Conservation (phyloP, 331 rosid genomes). For the Prunus yedoensis region DNA sequence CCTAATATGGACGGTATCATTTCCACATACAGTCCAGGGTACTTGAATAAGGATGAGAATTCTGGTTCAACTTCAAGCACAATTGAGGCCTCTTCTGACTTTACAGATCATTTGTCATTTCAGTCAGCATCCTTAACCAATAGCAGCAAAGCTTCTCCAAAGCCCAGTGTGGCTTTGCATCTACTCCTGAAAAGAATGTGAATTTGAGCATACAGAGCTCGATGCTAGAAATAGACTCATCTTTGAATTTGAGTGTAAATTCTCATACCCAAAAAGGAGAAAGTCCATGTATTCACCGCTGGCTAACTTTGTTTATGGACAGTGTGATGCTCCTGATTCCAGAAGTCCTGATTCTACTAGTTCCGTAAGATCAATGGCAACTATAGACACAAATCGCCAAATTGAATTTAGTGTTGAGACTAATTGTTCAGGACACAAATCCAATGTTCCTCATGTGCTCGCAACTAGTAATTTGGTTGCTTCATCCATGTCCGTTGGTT, state of each 20-base stretch:
- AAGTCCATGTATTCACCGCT: constrained; percentile 40
- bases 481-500: constrained; percentile 36
- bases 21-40: constrained; percentile 46
- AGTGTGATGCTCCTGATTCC: constrained; percentile 38
- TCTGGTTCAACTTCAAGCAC: constrained; percentile 51
- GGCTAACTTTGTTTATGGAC: constrained; percentile 43
- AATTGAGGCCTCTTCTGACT: constrained; percentile 49
- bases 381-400: constrained; percentile 38
- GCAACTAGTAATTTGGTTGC: constrained; percentile 21
- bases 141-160: constrained; percentile 38
- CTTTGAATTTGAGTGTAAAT: constrained; percentile 71
- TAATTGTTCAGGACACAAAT: constrained; percentile 14
- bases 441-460: constrained; percentile 33
- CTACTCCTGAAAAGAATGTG: constrained; percentile 59
- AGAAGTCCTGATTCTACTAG: constrained; percentile 33
- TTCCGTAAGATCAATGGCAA: constrained; percentile 25
- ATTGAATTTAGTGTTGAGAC: constrained; percentile 41
- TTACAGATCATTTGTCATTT: constrained; percentile 35
- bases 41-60: constrained; percentile 43
- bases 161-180: constrained; percentile 35
- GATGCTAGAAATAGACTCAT: constrained; percentile 54
- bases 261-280: constrained; percentile 74
- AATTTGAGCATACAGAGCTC: constrained; percentile 33
- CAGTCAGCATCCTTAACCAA: constrained; percentile 26
- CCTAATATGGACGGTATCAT: constrained; percentile 35